Percentiles rank a stretch among this genome's conserved stretches.
Conservation (phyloP, 345 rosid genomes). For the Syzygium aromaticum region DNA sequence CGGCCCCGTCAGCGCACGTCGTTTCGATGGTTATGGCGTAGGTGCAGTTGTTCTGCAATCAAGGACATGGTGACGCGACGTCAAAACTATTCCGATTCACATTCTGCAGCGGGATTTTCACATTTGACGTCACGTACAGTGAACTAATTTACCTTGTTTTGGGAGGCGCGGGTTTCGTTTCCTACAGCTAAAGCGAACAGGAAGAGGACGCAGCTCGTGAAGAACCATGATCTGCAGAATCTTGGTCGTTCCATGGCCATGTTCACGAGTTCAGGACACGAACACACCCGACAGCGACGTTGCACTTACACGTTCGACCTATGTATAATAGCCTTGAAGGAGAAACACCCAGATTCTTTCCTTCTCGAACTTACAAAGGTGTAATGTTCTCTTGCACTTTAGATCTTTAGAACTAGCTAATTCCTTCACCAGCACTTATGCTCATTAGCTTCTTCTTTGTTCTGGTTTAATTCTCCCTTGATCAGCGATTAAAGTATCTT, state of each 20-base stretch:
- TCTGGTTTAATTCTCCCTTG: background rate
- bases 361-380: slow-evolving; percentile 11
- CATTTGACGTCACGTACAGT: background rate
- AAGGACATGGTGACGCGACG: background rate
- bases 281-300: background rate
- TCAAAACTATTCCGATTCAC: background rate
- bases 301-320: background rate
- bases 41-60: slow-evolving; percentile 22
- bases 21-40: slow-evolving; percentile 41
- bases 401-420: background rate
- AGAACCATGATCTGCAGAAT: background rate
- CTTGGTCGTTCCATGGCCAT: background rate
- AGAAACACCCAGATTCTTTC: slow-evolving; percentile 10
- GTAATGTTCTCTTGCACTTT: background rate
- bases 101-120: background rate
- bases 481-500: background rate
- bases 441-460: background rate
- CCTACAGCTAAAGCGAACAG: slow-evolving; percentile 13
- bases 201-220: slow-evolving; percentile 9
- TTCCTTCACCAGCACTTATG: background rate
- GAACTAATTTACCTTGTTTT: background rate
- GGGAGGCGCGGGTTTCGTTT: slow-evolving; percentile 2
- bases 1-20: slow-evolving; percentile 33
- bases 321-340: background rate
- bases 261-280: background rate